Percentiles rank a stretch among this genome's conserved stretches.
Conservation (phyloP, 2,329 filamentous ascomycete genomes). For the Fusarium algeriense region DNA sequence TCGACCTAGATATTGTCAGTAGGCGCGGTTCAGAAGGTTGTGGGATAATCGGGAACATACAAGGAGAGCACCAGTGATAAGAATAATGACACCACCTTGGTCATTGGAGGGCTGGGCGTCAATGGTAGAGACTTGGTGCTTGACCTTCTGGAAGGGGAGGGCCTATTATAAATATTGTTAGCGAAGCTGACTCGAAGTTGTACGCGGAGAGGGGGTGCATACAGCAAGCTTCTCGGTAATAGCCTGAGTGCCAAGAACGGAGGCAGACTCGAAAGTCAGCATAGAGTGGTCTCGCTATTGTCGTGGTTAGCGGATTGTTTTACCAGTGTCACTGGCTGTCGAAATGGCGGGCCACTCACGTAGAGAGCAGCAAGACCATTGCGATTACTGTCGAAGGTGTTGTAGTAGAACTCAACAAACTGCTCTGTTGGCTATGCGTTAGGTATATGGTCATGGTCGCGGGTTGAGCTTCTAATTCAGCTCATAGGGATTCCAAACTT, state of each 20-base stretch:
- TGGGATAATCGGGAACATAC: slow-evolving; percentile 63
- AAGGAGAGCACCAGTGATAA: slow-evolving; percentile 88
- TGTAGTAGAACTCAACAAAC: slow-evolving; percentile 93
- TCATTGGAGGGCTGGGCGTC: slow-evolving; percentile 82
- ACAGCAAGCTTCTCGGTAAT: slow-evolving; percentile 89
- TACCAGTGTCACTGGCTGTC: slow-evolving; percentile 71
- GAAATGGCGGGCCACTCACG: slow-evolving; percentile 66
- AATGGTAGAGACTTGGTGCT: slow-evolving; percentile 80
- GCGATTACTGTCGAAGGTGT: slow-evolving; percentile 83
- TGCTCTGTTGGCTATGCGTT: slow-evolving; percentile 69
- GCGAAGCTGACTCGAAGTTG: neutral
- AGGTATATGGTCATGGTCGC: neutral
- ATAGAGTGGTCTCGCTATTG: slow-evolving; percentile 70
- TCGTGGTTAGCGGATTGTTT: slow-evolving; percentile 11
- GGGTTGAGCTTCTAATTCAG: neutral
- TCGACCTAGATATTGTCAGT: slow-evolving; percentile 74
- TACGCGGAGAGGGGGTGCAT: slow-evolving; percentile 51
- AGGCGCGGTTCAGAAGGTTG: neutral
- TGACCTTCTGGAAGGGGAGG: slow-evolving; percentile 84
- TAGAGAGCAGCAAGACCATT: slow-evolving; percentile 77
- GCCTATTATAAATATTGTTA: slow-evolving; percentile 60
- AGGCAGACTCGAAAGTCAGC: slow-evolving; percentile 88
- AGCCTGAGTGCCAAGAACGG: slow-evolving; percentile 69
- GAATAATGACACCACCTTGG: slow-evolving; percentile 80
- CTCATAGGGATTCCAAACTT: slow-evolving; percentile 46